Evolutionary conservation across 768 basidiomycete species (phyloP).

Genomic region (Cubamyces lactineus): DNA sequence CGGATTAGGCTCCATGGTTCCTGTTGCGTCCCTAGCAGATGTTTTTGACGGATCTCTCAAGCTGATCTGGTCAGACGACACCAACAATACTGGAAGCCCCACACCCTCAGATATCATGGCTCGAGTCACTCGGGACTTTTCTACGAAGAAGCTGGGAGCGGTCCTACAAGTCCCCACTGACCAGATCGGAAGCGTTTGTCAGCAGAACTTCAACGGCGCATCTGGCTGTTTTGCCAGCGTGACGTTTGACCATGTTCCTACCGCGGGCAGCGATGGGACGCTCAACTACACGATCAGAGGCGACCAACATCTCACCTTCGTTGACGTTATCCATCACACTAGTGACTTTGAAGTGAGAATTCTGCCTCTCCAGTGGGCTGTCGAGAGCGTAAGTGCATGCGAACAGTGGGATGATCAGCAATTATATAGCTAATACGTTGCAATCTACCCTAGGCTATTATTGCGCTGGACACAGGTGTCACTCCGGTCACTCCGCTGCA

Average conservation of each 20-base stretch:
- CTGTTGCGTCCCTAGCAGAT: constrained; percentile 49
- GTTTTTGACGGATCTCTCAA: constrained; percentile 56
- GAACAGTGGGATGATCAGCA: neutral
- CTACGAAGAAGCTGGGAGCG: constrained; percentile 45
- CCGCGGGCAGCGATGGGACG: constrained; percentile 24
- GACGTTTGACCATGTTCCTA: constrained; percentile 59
- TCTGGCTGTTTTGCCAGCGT: constrained; percentile 74
- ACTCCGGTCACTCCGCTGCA: constrained; percentile 59
- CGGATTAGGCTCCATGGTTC: constrained; percentile 59
- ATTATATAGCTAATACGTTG: neutral
- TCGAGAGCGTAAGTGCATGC: constrained; percentile 59
- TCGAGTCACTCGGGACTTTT: constrained; percentile 56
- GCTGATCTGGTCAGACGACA: constrained; percentile 70
- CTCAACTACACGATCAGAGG: constrained; percentile 73
- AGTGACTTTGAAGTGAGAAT: constrained; percentile 71
- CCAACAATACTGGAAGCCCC: constrained; percentile 50
- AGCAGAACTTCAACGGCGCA: constrained; percentile 70
- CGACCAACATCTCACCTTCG: constrained; percentile 61
- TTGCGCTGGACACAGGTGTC: constrained; percentile 64
- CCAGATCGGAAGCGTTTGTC: constrained; percentile 60
- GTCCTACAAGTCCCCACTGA: constrained; percentile 50
- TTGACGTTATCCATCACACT: constrained; percentile 65
- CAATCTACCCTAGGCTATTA: constrained; percentile 57
- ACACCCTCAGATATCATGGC: constrained; percentile 66
- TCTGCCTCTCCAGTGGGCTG: constrained; percentile 74